Conservation (phyloP, 2,329 filamentous ascomycete species). For the Curvularia spicifera region DNA sequence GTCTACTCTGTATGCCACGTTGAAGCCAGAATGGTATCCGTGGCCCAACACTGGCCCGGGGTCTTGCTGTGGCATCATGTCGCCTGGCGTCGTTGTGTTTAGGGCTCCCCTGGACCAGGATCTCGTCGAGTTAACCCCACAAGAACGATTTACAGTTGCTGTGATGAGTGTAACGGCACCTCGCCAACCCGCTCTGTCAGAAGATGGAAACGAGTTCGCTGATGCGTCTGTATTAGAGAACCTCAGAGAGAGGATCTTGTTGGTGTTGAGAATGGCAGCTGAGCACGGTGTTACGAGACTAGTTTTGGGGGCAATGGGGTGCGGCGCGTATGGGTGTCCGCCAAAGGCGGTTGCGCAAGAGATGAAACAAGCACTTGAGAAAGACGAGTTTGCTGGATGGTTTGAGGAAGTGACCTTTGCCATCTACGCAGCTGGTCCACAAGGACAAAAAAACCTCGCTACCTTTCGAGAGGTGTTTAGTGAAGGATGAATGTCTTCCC, state of each 20-base stretch:
- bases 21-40: constrained; percentile 33
- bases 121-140: constrained; percentile 19
- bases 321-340: constrained; percentile 33
- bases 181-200: constrained; percentile 17
- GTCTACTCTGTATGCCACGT: constrained; percentile 26
- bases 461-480: constrained; percentile 11
- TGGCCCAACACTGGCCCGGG: constrained; percentile 29
- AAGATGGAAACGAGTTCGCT: constrained; percentile 17
- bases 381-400: constrained; percentile 30
- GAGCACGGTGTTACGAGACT: constrained; percentile 23
- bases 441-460: constrained; percentile 7
- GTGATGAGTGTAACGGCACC: constrained; percentile 34
- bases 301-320: constrained; percentile 35
- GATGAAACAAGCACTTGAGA: constrained; percentile 26
- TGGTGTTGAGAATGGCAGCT: constrained; percentile 29
- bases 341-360: constrained; percentile 21
- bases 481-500: constrained; percentile 5
- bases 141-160: constrained; percentile 19
- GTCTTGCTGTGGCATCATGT: constrained; percentile 30
- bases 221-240: constrained; percentile 15
- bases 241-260: constrained; percentile 27
- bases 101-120: constrained; percentile 27
- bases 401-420: constrained; percentile 29
- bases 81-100: constrained; percentile 30
- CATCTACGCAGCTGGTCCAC: constrained; percentile 23